Base-by-base conservation (phyloP, 208 protist genomes). In the Histomonas meleagridis region DNA sequence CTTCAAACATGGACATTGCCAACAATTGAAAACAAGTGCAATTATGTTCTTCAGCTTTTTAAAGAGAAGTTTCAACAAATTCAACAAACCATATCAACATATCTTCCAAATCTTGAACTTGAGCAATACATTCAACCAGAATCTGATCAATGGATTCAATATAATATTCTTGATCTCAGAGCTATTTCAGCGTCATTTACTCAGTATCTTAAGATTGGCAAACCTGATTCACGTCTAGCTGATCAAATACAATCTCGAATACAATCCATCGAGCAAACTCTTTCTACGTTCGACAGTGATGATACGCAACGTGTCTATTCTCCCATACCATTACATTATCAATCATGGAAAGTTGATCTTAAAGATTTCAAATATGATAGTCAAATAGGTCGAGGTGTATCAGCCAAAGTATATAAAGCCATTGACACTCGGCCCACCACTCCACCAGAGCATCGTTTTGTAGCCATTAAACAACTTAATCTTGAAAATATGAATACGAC, bases 271-370 rank as follows among this genome's bases (percentile, higher is more conserved):
- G n/a, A n/a, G n/a, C n/a, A n/a, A n/a, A n/a, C n/a, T n/a, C n/a
- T n/a, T n/a, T n/a, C n/a, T n/a, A n/a, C n/a, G n/a, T n/a, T n/a
- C n/a, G n/a, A n/a, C n/a, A n/a, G n/a, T n/a, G n/a, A n/a, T n/a
- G n/a, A n/a, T n/a, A n/a, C n/a, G n/a, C n/a, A n/a, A n/a, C n/a
- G n/a, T n/a, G n/a, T n/a, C n/a, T n/a, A n/a, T 55, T 86, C 76
- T 38, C 76, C 76, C n/a, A 86, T 86, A 57, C 76, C 76, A 38
- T 40, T 86, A 18, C 51, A 86, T 55, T 86, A 86, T 86, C 76
- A 86, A 86, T 55, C 46, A 26, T 86, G 76, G 76, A 51, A 38
- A 51, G 76, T 86, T 86, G 26, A 55, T 55, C 55, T 51, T 18
- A 86, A 28, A 38, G 76, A 86, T 86, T 86, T 86, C 26, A 35